Evolutionary conservation across 2,329 filamentous ascomycete species (phyloP).

Genomic region (Bisporella sp.): DNA sequence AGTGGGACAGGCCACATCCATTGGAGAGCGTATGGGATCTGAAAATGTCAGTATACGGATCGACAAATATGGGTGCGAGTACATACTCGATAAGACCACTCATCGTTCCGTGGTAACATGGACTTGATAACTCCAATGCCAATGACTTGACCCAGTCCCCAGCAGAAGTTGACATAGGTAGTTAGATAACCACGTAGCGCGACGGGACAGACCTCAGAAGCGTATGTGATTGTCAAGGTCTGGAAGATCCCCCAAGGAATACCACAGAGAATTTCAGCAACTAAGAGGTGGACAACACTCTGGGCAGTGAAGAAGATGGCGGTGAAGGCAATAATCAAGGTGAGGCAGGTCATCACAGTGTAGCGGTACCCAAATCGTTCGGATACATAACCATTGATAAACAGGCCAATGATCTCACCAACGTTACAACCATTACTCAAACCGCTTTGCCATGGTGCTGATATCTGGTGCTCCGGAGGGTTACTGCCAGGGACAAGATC

Average conservation of each 20-base stretch:
- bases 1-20: constrained; percentile 46
- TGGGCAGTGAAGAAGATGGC: constrained; percentile 44
- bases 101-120: constrained; percentile 36
- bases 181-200: constrained; percentile 47
- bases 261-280: constrained; percentile 42
- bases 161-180: constrained; percentile 50
- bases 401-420: constrained; percentile 40
- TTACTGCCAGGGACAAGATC: constrained; percentile 21
- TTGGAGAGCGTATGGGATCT: constrained; percentile 42
- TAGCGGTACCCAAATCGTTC: constrained; percentile 45
- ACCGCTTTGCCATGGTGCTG: constrained; percentile 30
- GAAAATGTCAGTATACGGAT: background rate
- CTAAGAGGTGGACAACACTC: constrained; percentile 38
- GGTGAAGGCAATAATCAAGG: constrained; percentile 38
- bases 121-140: constrained; percentile 42
- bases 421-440: constrained; percentile 27
- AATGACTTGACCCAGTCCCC: constrained; percentile 44
- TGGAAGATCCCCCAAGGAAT: constrained; percentile 39
- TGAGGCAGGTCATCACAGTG: constrained; percentile 40
- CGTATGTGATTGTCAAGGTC: constrained; percentile 31
- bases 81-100: constrained; percentile 39
- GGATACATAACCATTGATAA: constrained; percentile 41
- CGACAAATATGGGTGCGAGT: background rate
- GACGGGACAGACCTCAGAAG: constrained; percentile 48
- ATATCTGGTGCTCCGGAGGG: constrained; percentile 20